Percentiles rank a stretch among this genome's conserved stretches.
Conservation (phyloP, 192 early-diverging fungal genomes). For the Spizellomyces sp. region DNA sequence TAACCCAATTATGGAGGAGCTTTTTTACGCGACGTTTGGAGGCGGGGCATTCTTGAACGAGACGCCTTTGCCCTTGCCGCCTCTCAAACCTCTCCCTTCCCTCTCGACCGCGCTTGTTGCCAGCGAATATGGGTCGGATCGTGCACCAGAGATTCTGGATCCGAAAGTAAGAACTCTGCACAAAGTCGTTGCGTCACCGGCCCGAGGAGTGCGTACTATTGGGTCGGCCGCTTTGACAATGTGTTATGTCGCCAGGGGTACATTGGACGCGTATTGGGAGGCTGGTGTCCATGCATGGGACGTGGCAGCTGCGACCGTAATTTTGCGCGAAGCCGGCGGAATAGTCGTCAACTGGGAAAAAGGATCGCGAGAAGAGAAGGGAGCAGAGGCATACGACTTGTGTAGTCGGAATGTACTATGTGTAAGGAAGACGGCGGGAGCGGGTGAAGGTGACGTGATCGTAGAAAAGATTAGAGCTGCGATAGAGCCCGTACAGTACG, state of each 20-base stretch:
- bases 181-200: conserved; percentile 62
- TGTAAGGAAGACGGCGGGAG: conserved; percentile 33
- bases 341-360: conserved; percentile 57
- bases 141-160: conserved; percentile 56
- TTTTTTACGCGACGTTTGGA: conserved; percentile 59
- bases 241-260: conserved; percentile 79
- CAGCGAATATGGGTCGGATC: conserved; percentile 84
- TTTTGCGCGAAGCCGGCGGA: conserved; percentile 86
- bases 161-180: conserved; percentile 71
- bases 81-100: conserved; percentile 58
- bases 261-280: conserved; percentile 91
- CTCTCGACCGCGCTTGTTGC: conserved; percentile 73
- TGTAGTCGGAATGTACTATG: conserved; percentile 44
- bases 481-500: conserved; percentile 29
- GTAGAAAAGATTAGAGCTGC: conserved; percentile 13
- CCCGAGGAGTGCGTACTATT: conserved; percentile 73
- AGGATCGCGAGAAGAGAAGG: neutral
- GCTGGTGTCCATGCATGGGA: conserved; percentile 81
- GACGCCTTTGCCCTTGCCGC: conserved; percentile 61
- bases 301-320: conserved; percentile 82
- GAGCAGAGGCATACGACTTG: conserved; percentile 36
- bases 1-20: conserved; percentile 86
- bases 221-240: conserved; percentile 82
- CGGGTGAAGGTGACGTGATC: conserved; percentile 15
- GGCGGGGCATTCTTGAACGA: conserved; percentile 69